Base-by-base conservation (phyloP, 345 rosid species). In the Passiflora organensis region DNA sequence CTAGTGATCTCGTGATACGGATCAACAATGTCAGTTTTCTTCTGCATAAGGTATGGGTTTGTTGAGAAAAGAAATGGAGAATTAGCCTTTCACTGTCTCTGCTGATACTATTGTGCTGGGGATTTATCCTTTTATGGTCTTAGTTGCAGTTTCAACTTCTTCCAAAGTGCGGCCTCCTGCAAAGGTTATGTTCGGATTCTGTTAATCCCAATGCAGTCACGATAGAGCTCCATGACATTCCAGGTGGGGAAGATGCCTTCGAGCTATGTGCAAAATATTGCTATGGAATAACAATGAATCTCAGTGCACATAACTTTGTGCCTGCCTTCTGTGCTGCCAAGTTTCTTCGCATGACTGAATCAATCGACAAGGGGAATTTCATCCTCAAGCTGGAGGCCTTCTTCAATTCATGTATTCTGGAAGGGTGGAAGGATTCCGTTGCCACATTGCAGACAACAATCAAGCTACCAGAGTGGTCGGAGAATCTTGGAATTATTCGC, bases 361-460 rank as follows among this genome's bases (percentile, higher is more conserved):
- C 89, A 0, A 73, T 79, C 38, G 97, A 89, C 47, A 76, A 82
- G 66, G 96, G 97, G 23, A 94, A 85, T 63, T 78, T 94, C 18
- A 72, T 78, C 13, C 66, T 71, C 37, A 94, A 94, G 68, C 96
- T 89, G 4, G 95, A 94, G 61, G 73, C 95, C 43, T 94, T 94
- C 76, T 87, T 94, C 80, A 75, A 49, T 65, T 85, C 97, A 0
- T 89, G 97, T 82, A 73, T 94, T 57, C 85, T 94, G 6, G 84
- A 82, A 62, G 96, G 99, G 38, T 94, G 97, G 99, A 89, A 89
- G 66, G 99, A 89, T 70, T 80, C 99, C n/a, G 72, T 94, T 50
- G 73, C 68, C 69, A 58, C 95, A 2, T 72, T 94, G 17, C 83
- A 94, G 76, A 66, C 80, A 11, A 83, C 97, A 2, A 64, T 46